Conservation (phyloP, 148 eudicot genomes). For the Arctostaphylos glauca region DNA sequence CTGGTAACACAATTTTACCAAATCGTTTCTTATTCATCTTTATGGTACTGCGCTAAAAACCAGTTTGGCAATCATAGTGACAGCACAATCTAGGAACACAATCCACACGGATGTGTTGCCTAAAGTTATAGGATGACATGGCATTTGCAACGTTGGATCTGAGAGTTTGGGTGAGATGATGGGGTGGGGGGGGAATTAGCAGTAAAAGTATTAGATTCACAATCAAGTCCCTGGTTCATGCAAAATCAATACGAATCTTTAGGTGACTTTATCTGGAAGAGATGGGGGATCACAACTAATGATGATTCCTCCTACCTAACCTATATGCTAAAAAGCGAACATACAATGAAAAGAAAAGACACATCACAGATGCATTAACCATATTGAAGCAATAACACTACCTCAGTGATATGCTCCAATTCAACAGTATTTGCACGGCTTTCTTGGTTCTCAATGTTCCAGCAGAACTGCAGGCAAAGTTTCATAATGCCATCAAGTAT, state of each 20-base stretch:
- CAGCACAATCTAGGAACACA: not conserved
- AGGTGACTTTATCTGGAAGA: not conserved
- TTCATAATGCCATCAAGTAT: slow-evolving; percentile 95
- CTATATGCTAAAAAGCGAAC: not conserved
- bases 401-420: slow-evolving; percentile 93
- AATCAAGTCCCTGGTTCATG: not conserved
- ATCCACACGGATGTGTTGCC: slow-evolving; percentile 3
- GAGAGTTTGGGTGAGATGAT: not conserved
- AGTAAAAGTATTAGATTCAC: not conserved
- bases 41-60: too few relatives aligned
- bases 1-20: too few relatives aligned
- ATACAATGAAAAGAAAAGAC: not conserved
- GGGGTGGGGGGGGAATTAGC: not conserved
- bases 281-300: not conserved
- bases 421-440: slow-evolving; percentile 54
- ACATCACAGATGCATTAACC: not conserved
- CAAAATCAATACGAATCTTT: not conserved
- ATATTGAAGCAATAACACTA: slow-evolving; percentile 16
- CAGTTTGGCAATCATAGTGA: too few relatives aligned
- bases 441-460: slow-evolving; percentile 91
- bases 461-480: slow-evolving; percentile 87
- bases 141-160: not conserved
- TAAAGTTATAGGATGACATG: not conserved
- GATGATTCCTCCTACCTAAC: not conserved
- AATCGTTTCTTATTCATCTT: too few relatives aligned